phyloP scores from a whole-genome alignment of 2,329 filamentous ascomycete species.

The Raffaelea albimanens region DNA sequence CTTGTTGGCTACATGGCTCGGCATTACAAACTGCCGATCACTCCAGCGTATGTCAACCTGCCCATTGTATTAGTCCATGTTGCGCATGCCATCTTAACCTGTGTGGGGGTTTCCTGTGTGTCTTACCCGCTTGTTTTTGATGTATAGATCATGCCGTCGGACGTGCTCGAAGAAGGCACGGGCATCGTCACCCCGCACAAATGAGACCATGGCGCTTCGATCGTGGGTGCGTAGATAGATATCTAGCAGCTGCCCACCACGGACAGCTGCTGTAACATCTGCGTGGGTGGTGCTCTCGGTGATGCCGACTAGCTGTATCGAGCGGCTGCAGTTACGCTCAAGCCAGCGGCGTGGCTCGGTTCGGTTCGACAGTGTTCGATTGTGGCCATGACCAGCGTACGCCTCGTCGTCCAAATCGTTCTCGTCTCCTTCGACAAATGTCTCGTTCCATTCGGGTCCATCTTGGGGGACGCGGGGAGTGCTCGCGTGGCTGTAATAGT shows the following conservation, averaged over 20 bases:
- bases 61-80: no score
- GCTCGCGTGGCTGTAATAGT: no score
- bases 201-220: conserved; percentile 56
- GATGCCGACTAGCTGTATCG: conserved; percentile 54
- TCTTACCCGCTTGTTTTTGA: conserved; percentile 58
- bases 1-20: conserved; percentile 53
- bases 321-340: conserved; percentile 37
- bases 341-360: conserved; percentile 14
- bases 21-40: conserved; percentile 59
- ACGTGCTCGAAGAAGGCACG: conserved; percentile 54
- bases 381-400: no score
- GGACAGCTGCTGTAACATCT: conserved; percentile 55
- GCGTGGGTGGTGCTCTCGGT: conserved; percentile 51
- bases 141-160: conserved; percentile 56
- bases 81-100: neutral
- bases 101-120: neutral
- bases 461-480: no score
- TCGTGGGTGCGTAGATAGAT: conserved; percentile 53
- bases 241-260: conserved; percentile 63
- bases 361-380: no score
- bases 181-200: conserved; percentile 55
- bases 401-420: no score
- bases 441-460: no score
- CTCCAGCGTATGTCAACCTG: conserved; percentile 63
- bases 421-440: no score